Conservation (phyloP, 164 flowering plant genomes). For the Chimonanthus praecox region DNA sequence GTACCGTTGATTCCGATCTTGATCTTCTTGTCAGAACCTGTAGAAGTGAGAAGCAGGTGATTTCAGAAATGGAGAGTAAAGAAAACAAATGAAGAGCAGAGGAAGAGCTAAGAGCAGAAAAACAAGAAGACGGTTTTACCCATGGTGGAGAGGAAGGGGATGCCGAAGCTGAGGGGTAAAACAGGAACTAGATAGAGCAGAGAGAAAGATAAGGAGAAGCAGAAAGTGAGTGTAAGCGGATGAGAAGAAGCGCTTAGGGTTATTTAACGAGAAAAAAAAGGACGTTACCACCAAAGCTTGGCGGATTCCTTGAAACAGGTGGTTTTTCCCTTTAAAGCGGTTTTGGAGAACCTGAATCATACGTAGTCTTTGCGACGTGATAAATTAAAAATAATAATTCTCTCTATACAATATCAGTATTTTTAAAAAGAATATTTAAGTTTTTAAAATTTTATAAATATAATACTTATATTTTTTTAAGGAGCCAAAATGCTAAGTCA, state of each 20-base stretch:
- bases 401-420: no score
- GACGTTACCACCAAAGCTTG: not conserved
- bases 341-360: not conserved
- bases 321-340: not conserved
- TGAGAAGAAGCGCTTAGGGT: not conserved
- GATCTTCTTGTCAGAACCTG: conserved; percentile 29
- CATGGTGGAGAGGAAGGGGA: conserved; percentile 7
- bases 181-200: not conserved
- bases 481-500: no score
- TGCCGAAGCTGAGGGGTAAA: not conserved
- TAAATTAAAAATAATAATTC: no score
- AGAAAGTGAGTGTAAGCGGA: not conserved
- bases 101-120: not conserved
- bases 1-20: conserved; percentile 57
- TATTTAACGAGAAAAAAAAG: not conserved
- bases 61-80: not conserved
- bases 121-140: conserved; percentile 7
- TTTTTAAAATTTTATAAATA: no score
- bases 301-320: not conserved
- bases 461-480: no score
- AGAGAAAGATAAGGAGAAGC: not conserved
- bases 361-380: no score
- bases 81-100: not conserved
- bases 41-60: not conserved
- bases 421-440: no score